A percentile compares a stretch with the other conserved stretches of the same genome.
phyloP scores from a whole-genome alignment of 176 grass and related monocot genomes.

The Thalia dealbata region DNA sequence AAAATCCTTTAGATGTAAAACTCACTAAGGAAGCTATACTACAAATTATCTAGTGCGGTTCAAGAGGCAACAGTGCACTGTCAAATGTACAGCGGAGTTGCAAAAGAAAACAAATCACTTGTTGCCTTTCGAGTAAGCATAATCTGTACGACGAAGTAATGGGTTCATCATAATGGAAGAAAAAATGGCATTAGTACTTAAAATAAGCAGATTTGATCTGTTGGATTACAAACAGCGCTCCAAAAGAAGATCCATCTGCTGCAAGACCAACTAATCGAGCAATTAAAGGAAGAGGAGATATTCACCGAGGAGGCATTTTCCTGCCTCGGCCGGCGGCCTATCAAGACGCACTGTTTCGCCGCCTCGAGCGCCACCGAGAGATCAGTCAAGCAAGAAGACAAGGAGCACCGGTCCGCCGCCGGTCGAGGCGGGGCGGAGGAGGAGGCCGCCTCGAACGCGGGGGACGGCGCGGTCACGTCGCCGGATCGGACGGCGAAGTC shows the following conservation, averaged over 20 bases:
- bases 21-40: background rate
- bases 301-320: slow-evolving; percentile 34
- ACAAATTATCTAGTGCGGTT: background rate
- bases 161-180: background rate
- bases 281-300: background rate
- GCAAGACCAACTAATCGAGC: background rate
- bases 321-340: slow-evolving; percentile 21
- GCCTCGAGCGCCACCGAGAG: slow-evolving; percentile 55
- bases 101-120: no score
- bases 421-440: slow-evolving; percentile 17
- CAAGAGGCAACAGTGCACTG: background rate
- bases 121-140: no score
- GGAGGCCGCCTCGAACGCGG: slow-evolving; percentile 10
- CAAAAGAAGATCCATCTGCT: slow-evolving; percentile 8
- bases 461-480: background rate
- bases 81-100: background rate
- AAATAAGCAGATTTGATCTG: slow-evolving; percentile 1
- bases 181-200: no score
- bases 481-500: slow-evolving; percentile 22
- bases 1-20: background rate
- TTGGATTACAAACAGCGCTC: slow-evolving; percentile 4
- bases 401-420: background rate
- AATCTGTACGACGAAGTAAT: background rate
- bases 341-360: slow-evolving; percentile 45
- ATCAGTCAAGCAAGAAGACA: slow-evolving; percentile 29